Percentiles rank a stretch among this genome's conserved stretches.
Conservation (phyloP, 2,329 filamentous ascomycete species). For the Lecanicillium sp. region DNA sequence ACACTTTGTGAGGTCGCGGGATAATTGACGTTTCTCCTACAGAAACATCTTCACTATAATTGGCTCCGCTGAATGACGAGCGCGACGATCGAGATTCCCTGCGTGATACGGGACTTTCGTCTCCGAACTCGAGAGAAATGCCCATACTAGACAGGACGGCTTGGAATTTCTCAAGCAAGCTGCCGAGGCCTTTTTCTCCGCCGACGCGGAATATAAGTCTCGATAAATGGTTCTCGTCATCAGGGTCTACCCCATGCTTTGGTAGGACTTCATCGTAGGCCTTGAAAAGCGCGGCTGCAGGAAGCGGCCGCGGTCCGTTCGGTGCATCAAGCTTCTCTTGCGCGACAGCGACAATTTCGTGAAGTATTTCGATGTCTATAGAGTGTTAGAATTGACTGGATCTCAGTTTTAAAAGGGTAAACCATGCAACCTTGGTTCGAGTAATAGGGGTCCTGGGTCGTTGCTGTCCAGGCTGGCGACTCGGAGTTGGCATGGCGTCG, state of each 20-base stretch:
- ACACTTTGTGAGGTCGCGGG: not conserved
- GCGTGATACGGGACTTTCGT: conserved; percentile 23
- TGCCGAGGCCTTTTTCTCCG: conserved; percentile 50
- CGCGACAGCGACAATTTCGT: conserved; percentile 68
- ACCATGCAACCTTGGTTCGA: conserved; percentile 51
- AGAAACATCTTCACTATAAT: not conserved
- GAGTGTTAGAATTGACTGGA: conserved; percentile 9
- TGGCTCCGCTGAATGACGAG: not conserved
- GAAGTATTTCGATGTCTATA: conserved; percentile 67
- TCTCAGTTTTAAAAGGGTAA: not conserved
- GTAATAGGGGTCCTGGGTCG: conserved; percentile 40
- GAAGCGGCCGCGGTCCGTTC: conserved; percentile 56
- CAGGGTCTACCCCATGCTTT: conserved; percentile 61
- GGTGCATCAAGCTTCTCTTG: conserved; percentile 55
- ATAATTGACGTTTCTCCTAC: no score
- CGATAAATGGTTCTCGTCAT: conserved; percentile 69
- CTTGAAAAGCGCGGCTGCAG: conserved; percentile 71
- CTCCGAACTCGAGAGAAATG: conserved; percentile 61
- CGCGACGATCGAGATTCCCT: not conserved
- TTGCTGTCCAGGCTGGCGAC: conserved; percentile 7
- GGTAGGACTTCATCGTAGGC: conserved; percentile 75
- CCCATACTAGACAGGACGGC: conserved; percentile 61
- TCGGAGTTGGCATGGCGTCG: conserved; percentile 1
- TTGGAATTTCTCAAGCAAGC: conserved; percentile 65
- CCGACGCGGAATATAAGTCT: conserved; percentile 76